phyloP scores from a whole-genome alignment of 306 rosid genomes.

The Castanea sativa region DNA sequence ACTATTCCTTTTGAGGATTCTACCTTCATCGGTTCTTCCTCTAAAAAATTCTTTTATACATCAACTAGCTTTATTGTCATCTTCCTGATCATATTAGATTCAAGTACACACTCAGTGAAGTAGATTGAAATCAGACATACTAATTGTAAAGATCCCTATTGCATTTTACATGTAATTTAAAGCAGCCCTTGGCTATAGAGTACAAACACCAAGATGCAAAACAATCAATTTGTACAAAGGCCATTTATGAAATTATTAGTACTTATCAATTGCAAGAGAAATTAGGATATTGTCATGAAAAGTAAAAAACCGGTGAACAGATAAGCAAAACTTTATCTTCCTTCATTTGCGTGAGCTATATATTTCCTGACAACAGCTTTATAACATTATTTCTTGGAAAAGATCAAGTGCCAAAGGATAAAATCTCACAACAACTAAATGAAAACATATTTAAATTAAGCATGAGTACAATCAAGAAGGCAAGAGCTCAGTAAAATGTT shows the following conservation, averaged over 20 bases:
- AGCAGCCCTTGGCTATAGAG: not conserved
- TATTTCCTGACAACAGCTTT: not conserved
- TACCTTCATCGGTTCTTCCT: not conserved
- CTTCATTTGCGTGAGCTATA: not conserved
- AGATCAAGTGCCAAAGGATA: not conserved
- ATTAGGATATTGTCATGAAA: not conserved
- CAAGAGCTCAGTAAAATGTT: not conserved
- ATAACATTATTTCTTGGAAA: not conserved
- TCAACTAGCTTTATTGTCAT: not conserved
- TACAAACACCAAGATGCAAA: not conserved
- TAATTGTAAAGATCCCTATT: not conserved
- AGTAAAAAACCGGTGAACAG: not conserved
- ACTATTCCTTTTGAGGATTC: not conserved
- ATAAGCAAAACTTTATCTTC: not conserved
- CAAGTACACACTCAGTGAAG: not conserved
- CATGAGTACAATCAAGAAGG: not conserved
- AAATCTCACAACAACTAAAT: not conserved
- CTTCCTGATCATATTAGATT: not conserved
- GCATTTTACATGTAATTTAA: not conserved
- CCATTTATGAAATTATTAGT: not conserved
- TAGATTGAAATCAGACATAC: not conserved
- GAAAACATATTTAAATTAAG: not conserved
- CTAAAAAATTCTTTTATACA: not conserved
- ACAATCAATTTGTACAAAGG: not conserved
- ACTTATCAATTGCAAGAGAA: not conserved